phyloP scores from a whole-genome alignment of 2,329 filamentous ascomycete genomes.

The Talaromyces sp. region DNA sequence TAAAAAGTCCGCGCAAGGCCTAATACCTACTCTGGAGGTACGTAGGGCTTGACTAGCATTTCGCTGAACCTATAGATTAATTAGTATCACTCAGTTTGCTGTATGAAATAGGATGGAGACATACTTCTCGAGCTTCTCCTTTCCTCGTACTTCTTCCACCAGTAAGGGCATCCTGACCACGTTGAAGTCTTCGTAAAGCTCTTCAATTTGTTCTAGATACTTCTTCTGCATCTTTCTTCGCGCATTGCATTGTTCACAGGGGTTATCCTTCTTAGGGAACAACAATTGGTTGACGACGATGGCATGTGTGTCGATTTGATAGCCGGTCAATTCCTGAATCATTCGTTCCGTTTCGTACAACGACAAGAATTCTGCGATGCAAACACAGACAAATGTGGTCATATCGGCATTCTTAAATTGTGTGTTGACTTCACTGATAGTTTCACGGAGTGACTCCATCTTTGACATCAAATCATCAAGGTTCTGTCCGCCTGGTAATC shows the following conservation, averaged over 20 bases:
- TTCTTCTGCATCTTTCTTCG: conserved; percentile 98
- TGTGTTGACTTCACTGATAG: conserved; percentile 91
- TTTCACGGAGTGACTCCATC: conserved; percentile 88
- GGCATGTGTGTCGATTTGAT: conserved; percentile 91
- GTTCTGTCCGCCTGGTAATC: conserved; percentile 86
- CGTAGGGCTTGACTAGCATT: conserved; percentile 50
- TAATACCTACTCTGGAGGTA: conserved; percentile 35
- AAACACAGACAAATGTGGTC: conserved; percentile 97
- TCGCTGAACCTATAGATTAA: conserved; percentile 43
- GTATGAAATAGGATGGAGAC: conserved; percentile 21
- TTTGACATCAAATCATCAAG: conserved; percentile 90
- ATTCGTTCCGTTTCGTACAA: conserved; percentile 99
- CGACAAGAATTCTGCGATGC: conserved; percentile 94
- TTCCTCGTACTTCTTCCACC: conserved; percentile 92
- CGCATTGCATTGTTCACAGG: conserved; percentile 93
- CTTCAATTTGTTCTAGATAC: conserved; percentile 97
- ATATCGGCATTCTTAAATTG: conserved; percentile 97
- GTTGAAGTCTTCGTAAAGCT: conserved; percentile 98
- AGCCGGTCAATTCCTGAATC: conserved; percentile 95
- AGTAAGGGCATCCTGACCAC: conserved; percentile 97
- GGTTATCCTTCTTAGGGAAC: conserved; percentile 79
- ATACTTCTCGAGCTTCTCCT: conserved; percentile 84
- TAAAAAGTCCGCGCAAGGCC: not conserved
- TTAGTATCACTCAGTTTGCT: conserved; percentile 10
- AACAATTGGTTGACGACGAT: conserved; percentile 98